phyloP scores from a whole-genome alignment of 2,329 filamentous ascomycete species.

The Proliferodiscus dingleyae region DNA sequence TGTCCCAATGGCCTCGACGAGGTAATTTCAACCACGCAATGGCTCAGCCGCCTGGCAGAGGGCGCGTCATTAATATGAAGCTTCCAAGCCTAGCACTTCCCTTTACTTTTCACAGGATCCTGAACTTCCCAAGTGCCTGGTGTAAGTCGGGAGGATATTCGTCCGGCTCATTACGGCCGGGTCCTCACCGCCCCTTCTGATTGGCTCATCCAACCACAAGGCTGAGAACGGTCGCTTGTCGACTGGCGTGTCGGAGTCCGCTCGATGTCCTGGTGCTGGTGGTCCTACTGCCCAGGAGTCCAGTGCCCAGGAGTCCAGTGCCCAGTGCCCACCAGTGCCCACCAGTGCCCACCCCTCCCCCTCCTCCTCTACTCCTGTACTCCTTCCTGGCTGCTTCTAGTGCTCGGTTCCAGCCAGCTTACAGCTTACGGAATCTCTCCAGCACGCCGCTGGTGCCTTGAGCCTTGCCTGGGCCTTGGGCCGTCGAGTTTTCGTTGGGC shows the following conservation, averaged over 20 bases:
- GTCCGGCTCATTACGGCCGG: constrained; percentile 8
- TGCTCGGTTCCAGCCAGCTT: too few species aligned
- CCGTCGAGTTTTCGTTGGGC: too few species aligned
- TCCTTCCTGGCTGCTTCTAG: too few species aligned
- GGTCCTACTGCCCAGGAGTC: too few species aligned
- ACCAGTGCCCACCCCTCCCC: too few species aligned
- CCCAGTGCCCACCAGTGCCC: too few species aligned
- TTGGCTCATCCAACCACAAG: constrained; percentile 15
- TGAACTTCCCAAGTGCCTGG: too few species aligned
- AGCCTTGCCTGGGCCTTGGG: not conserved
- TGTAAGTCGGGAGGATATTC: constrained; percentile 17
- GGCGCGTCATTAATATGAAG: constrained; percentile 9
- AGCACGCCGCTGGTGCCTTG: constrained; percentile 14
- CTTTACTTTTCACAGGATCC: not conserved
- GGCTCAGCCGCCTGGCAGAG: constrained; percentile 10
- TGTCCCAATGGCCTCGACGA: too few species aligned
- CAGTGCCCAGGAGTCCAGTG: too few species aligned
- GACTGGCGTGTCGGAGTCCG: not conserved
- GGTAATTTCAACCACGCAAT: too few species aligned
- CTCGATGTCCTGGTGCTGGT: too few species aligned
- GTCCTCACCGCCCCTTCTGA: constrained; percentile 6
- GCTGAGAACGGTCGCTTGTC: constrained; percentile 11
- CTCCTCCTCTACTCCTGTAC: too few species aligned
- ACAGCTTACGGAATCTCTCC: constrained; percentile 14
- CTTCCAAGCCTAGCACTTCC: constrained; percentile 1